Evolutionary conservation across 1,139 yeast species (phyloP), one percentile per base, ranked within the genome.

Genomic region (Trichomonascaceae sp.): DNA sequence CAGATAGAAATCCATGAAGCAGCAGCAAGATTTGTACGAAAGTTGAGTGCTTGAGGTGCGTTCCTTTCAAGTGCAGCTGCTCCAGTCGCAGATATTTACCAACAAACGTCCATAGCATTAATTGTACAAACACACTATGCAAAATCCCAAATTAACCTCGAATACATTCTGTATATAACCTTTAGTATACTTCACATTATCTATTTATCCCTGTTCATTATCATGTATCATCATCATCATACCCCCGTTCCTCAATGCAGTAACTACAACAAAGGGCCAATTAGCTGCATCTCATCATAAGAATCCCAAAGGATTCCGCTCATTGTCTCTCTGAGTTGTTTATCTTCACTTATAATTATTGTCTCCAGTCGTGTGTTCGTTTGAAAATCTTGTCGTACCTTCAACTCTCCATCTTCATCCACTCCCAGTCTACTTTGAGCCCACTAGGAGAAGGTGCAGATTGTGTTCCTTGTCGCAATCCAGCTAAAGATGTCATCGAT

Each of bases 351-450:
- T 22, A 22, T 27, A 27, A 27, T 27, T 27, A 27, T 8, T 5
- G 32, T 27, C 32, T 27, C 32, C 32, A 10, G 9, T 27, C 12
- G 32, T 27, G n/a, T 10, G 32, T 22, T 22, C 24, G 3, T 22
- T 3, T 22, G 10, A 27, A 5, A 27, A 27, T 7, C 3, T 6
- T 3, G 5, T 27, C 9, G 9, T 27, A 12, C 32, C 2, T 6
- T 22, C 6, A 36, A 17, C 10, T 27, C 32, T 58, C 60, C 61
- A 65, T 61, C 48, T 59, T 62, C 38, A 65, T 56, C 69, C 69
- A 66, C 55, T 64, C 65, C 69, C 68, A 65, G 46, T 63, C 63
- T 22, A 59, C 53, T 6, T 13, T 45, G 2, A 43, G 13, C 6
- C 17, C 17, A 13, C 17, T 17, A 36, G 9, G 15, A 13, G 32